Base-by-base conservation (phyloP, 106 monocot genomes). In the Iris macrosiphon region DNA sequence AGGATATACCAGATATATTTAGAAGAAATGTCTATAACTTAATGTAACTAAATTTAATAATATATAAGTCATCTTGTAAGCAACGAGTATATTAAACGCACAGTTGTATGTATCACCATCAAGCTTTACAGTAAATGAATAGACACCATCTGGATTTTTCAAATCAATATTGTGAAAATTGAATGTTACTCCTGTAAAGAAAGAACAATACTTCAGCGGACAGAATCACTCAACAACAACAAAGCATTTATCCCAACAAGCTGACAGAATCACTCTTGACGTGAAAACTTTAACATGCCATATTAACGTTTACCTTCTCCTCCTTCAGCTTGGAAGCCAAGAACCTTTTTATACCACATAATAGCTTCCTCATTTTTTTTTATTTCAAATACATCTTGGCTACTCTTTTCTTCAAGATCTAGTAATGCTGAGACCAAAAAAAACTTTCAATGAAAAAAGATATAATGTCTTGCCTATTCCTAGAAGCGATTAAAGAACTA, bases 271-370 rank as follows among this genome's bases (percentile, higher is more conserved):
- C 3, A 23, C 27, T 38, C 41, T 58, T 40, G 41, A 58, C 27
- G 28, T 40, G 40, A 40, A 40, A n/a, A 52, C 12, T 31, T 31
- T 1, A 57, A 46, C 12, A 25, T 13, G 26, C 24, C 50, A 35
- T 14, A 0, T 22, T 2, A n/a, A n/a, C 20, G 7, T 60, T 67
- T 75, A 91, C 90, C 90, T 69, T 81, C 72, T 59, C 75, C 88
- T 49, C 78, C 81, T 60, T 81, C 68, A 45, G 55, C 67, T 46
- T 62, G 67, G 54, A 91, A 81, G 45, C 90, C 90, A 69, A 85
- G 85, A 31, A 78, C 71, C 20, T 58, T 75, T 23, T 58, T 63
- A 49, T 85, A 91, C 90, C 90, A 91, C 31, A 54, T 35, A 61
- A 82, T 58, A 52, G 75, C 68, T 61, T 72, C 67, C 20, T 77